These are phyloP conservation scores for Suillus subluteus DNA, from an alignment of 768 basidiomycete species.

Conservation along the genomic window DNA sequence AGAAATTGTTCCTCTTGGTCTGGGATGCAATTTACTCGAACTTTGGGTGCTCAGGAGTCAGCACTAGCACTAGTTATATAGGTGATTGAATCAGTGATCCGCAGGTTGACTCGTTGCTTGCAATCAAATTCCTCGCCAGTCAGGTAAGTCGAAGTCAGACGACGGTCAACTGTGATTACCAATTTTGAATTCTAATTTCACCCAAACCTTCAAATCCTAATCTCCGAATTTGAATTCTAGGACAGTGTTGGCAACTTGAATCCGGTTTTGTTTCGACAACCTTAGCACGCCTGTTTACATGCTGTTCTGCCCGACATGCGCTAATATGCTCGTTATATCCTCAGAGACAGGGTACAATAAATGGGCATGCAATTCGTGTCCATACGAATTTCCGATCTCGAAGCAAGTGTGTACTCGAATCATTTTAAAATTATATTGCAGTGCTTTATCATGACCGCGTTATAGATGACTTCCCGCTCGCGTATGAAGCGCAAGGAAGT, in stretches of 20 bases:
- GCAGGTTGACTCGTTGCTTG: neutral
- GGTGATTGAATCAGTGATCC: neutral
- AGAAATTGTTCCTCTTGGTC: neutral
- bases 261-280: neutral
- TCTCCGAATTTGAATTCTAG: neutral
- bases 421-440: neutral
- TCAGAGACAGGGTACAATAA: slow-evolving; percentile 83
- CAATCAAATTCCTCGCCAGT: neutral
- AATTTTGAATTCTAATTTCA: neutral
- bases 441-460: neutral
- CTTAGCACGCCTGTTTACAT: slow-evolving; percentile 40
- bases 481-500: slow-evolving; percentile 86
- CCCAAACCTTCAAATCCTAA: neutral
- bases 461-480: slow-evolving; percentile 89
- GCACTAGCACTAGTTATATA: neutral
- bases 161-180: neutral
- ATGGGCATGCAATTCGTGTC: slow-evolving; percentile 92
- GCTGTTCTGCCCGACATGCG: slow-evolving; percentile 95
- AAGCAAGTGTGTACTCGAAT: slow-evolving; percentile 55
- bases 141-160: neutral
- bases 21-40: neutral
- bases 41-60: neutral
- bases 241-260: neutral
- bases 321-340: slow-evolving; percentile 83
- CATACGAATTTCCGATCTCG: slow-evolving; percentile 92